These are phyloP conservation scores for Remersonia thermophila DNA, from an alignment of 2,329 filamentous ascomycete genomes.

Conservation along the genomic window DNA sequence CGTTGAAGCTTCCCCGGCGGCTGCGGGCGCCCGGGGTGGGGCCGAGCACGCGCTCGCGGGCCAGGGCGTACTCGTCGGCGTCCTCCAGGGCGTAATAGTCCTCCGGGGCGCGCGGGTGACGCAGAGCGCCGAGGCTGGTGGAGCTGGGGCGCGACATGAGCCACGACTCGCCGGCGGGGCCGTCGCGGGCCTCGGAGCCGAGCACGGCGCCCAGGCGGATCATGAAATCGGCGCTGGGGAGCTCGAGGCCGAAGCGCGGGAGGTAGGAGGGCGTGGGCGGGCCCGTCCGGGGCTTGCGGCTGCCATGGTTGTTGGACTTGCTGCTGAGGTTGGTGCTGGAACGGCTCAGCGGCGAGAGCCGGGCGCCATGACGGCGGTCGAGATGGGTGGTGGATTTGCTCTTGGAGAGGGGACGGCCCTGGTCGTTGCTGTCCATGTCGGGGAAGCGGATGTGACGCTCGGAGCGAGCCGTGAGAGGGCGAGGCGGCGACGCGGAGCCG, in stretches of 20 bases:
- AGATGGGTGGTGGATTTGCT: conserved; percentile 53
- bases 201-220: conserved; percentile 51
- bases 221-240: conserved; percentile 49
- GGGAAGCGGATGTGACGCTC: conserved; percentile 29
- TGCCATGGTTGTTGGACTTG: conserved; percentile 12
- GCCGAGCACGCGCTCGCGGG: conserved; percentile 17
- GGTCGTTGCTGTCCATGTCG: conserved; percentile 15
- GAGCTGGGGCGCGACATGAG: conserved; percentile 53
- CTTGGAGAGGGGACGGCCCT: conserved; percentile 32
- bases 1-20: not conserved
- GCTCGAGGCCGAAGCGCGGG: not conserved
- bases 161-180: conserved; percentile 54
- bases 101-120: conserved; percentile 32
- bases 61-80: conserved; percentile 26
- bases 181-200: conserved; percentile 49
- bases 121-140: conserved; percentile 45
- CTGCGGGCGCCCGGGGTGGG: not conserved
- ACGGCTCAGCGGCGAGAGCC: no score
- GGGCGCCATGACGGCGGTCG: not conserved
- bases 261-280: conserved; percentile 8
- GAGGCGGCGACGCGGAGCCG: conserved; percentile 44
- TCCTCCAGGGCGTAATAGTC: conserved; percentile 38
- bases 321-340: conserved; percentile 10
- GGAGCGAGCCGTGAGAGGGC: conserved; percentile 35
- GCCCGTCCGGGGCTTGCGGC: conserved; percentile 19